Percentiles rank a stretch among this genome's conserved stretches.
These are phyloP conservation scores for Mycena albidolilacea DNA, from an alignment of 768 basidiomycete genomes.

Conservation along the genomic window DNA sequence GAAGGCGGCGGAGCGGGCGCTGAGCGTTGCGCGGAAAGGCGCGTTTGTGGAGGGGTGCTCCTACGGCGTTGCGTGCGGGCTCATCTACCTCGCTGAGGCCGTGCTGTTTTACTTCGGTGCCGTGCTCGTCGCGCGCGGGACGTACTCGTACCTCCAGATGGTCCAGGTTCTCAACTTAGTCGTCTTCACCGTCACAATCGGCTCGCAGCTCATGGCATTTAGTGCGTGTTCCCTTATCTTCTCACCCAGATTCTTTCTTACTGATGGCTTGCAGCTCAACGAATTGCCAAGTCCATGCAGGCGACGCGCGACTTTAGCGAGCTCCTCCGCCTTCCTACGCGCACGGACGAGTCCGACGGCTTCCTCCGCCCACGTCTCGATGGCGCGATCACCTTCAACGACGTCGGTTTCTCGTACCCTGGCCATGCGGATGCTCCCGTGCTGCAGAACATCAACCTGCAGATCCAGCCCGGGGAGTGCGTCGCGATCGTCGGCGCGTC, in stretches of 20 bases:
- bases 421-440: slow-evolving; percentile 80
- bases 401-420: slow-evolving; percentile 91
- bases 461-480: slow-evolving; percentile 77
- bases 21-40: slow-evolving; percentile 79
- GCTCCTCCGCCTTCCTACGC: slow-evolving; percentile 71
- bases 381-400: slow-evolving; percentile 77
- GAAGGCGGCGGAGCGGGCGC: slow-evolving; percentile 69
- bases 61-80: slow-evolving; percentile 82
- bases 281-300: slow-evolving; percentile 88
- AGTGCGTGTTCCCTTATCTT: slow-evolving; percentile 65
- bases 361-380: slow-evolving; percentile 73
- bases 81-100: slow-evolving; percentile 93
- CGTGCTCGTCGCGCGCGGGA: slow-evolving; percentile 82
- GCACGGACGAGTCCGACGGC: slow-evolving; percentile 83
- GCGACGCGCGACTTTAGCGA: slow-evolving; percentile 86
- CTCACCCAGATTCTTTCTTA: slow-evolving; percentile 31
- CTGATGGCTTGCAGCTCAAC: slow-evolving; percentile 64
- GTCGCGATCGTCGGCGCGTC: slow-evolving; percentile 88
- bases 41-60: slow-evolving; percentile 92
- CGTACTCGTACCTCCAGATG: slow-evolving; percentile 91
- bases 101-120: slow-evolving; percentile 94
- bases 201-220: slow-evolving; percentile 91
- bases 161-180: slow-evolving; percentile 92
- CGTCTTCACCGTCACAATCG: slow-evolving; percentile 94
- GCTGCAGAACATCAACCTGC: slow-evolving; percentile 78